Conservation (phyloP, 768 basidiomycete genomes). For the Leccinellum luteum region DNA sequence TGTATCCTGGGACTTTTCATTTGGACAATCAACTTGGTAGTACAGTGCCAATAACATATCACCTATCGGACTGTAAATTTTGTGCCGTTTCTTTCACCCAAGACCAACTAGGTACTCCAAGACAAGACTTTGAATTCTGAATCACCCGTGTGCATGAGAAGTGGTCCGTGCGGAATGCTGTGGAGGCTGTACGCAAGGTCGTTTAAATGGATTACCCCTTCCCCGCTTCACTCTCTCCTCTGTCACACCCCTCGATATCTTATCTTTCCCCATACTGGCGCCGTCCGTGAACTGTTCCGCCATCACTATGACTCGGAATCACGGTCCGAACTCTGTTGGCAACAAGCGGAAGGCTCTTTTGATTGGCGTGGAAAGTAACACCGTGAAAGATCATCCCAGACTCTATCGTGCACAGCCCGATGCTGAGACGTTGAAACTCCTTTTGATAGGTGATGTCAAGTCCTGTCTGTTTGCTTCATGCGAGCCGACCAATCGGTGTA, state of each 20-base stretch:
- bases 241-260: slow-evolving; percentile 4
- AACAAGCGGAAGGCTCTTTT: slow-evolving; percentile 23
- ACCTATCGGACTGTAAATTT: slow-evolving; percentile 1
- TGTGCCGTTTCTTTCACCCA: neutral
- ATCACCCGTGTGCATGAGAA: neutral
- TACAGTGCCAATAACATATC: neutral
- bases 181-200: slow-evolving; percentile 9
- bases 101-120: neutral
- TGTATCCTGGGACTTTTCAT: neutral
- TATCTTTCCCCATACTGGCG: slow-evolving; percentile 5
- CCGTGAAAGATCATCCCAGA: neutral
- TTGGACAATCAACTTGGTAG: slow-evolving; percentile 11
- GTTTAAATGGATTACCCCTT: neutral
- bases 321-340: neutral
- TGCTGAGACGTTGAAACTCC: slow-evolving; percentile 8
- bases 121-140: neutral
- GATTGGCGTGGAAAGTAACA: slow-evolving; percentile 18
- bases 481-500: slow-evolving; percentile 11
- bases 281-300: neutral
- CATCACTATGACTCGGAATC: slow-evolving; percentile 4
- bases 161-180: slow-evolving; percentile 3
- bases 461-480: neutral
- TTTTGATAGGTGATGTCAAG: slow-evolving; percentile 24
- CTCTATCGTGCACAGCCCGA: slow-evolving; percentile 17
- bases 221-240: neutral